Evolutionary conservation across 129 eudicot species (phyloP).

Genomic region (Flaveria linearis): DNA sequence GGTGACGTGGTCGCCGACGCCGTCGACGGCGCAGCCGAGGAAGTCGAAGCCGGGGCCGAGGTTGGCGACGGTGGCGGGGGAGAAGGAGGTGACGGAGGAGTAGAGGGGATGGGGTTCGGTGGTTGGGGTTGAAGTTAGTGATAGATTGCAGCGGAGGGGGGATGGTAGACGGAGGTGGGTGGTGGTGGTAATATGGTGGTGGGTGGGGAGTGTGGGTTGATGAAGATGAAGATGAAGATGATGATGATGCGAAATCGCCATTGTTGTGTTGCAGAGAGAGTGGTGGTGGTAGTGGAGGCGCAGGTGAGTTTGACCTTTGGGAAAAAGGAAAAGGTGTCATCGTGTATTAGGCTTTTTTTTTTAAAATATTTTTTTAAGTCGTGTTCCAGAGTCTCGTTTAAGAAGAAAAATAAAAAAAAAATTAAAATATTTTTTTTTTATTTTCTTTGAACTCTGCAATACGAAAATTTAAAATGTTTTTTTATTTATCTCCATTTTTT

Average conservation of each 20-base stretch:
- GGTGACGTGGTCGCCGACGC: neutral
- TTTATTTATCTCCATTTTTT: no score
- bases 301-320: no score
- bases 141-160: conserved; percentile 37
- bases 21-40: conserved; percentile 4
- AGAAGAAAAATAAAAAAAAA: no score
- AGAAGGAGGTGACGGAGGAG: conserved; percentile 2
- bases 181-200: neutral
- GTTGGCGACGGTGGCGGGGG: conserved; percentile 86
- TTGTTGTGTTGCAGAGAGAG: conserved; percentile 4
- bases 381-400: no score
- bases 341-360: no score
- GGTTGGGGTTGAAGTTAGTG: conserved; percentile 53
- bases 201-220: conserved; percentile 13
- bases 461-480: no score
- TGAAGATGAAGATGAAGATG: neutral
- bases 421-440: no score
- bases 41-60: conserved; percentile 47
- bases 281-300: neutral
- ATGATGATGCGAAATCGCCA: conserved; percentile 7
- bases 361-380: no score
- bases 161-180: conserved; percentile 1
- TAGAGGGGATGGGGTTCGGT: conserved; percentile 27
- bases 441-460: no score
- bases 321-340: no score